A percentile compares a stretch with the other conserved stretches of the same genome.
These are phyloP conservation scores for Aspergillus coremiiformis DNA, from an alignment of 495 filamentous ascomycete genomes.

Conservation along the genomic window DNA sequence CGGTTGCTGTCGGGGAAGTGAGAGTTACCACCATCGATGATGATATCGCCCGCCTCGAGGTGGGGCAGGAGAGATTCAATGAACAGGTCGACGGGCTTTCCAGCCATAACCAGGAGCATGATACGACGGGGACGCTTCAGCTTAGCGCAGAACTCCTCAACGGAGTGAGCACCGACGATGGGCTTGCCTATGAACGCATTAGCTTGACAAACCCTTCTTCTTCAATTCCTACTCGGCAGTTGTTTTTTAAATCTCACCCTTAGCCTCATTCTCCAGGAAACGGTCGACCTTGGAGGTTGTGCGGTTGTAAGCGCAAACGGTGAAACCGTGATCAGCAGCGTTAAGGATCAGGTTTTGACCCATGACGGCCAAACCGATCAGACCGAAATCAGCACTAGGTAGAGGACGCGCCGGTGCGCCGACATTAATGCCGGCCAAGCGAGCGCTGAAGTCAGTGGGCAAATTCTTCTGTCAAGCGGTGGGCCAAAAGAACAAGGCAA, in stretches of 20 bases:
- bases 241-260: constrained; percentile 56
- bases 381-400: constrained; percentile 81
- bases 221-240: background rate
- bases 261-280: constrained; percentile 90
- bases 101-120: constrained; percentile 98
- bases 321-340: constrained; percentile 93
- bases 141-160: constrained; percentile 88
- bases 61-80: constrained; percentile 90
- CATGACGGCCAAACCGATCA: constrained; percentile 99
- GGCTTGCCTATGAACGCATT: constrained; percentile 60
- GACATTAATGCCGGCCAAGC: constrained; percentile 78
- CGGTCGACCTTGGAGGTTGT: constrained; percentile 95
- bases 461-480: constrained; percentile 37
- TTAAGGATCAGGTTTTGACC: constrained; percentile 98
- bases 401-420: constrained; percentile 51
- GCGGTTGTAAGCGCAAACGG: constrained; percentile 94
- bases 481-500: constrained; percentile 12
- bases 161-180: constrained; percentile 87
- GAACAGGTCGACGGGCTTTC: constrained; percentile 96
- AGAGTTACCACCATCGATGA: constrained; percentile 99
- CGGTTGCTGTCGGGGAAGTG: constrained; percentile 99
- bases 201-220: background rate
- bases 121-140: constrained; percentile 93
- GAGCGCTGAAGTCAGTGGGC: constrained; percentile 68
- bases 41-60: constrained; percentile 89